phyloP scores from a whole-genome alignment of 345 rosid genomes.

The Theobroma cacao region DNA sequence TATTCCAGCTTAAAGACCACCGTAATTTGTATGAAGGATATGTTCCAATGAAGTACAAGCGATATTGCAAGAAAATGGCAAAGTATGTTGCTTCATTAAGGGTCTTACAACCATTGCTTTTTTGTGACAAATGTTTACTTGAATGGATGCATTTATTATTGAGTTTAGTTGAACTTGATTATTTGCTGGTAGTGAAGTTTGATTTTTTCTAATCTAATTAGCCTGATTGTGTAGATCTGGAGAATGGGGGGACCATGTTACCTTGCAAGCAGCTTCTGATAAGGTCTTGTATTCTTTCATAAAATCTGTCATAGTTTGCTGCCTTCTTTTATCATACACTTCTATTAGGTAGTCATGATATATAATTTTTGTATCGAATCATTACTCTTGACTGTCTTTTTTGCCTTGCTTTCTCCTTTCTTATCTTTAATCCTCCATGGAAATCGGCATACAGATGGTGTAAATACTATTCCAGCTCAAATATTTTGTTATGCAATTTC shows the following conservation, averaged over 20 bases:
- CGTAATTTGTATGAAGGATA: conserved; percentile 74
- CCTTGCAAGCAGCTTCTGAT: conserved; percentile 97
- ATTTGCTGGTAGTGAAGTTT: background rate
- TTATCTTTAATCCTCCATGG: background rate
- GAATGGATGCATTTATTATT: background rate
- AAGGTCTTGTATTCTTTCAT: conserved; percentile 46
- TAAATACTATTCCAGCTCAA: background rate
- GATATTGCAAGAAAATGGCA: conserved; percentile 77
- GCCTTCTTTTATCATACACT: background rate
- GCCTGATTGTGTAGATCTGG: conserved; percentile 57
- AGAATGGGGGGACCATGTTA: conserved; percentile 97
- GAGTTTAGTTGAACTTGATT: conserved; percentile 8
- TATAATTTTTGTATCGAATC: background rate
- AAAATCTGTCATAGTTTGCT: conserved; percentile 8
- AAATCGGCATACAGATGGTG: background rate
- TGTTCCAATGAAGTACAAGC: conserved; percentile 94
- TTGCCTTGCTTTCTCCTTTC: background rate
- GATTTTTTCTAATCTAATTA: background rate
- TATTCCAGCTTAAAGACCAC: conserved; percentile 69
- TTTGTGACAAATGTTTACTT: background rate
- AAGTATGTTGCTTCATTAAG: conserved; percentile 52
- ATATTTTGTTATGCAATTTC: conserved; percentile 3
- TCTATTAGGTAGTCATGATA: background rate
- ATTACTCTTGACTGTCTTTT: background rate
- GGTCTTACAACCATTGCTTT: background rate